phyloP scores from a whole-genome alignment of 2,329 filamentous ascomycete species.

The Pseudohalonectria lignicola region DNA sequence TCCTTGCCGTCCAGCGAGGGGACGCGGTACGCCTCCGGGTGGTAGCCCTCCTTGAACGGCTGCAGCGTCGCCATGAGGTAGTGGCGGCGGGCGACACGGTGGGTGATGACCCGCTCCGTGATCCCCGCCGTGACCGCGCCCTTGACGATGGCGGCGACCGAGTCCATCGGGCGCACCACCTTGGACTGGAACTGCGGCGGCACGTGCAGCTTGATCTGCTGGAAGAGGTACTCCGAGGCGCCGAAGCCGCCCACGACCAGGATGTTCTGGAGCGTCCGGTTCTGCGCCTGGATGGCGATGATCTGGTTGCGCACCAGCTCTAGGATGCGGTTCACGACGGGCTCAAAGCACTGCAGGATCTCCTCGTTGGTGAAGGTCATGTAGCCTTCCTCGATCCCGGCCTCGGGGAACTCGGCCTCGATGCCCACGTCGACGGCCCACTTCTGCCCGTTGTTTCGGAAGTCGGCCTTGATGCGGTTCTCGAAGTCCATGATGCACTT shows the following conservation, averaged over 20 bases:
- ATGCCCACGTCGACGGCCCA: slow-evolving; percentile 99
- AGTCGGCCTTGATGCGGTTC: slow-evolving; percentile 98
- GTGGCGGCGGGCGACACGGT: slow-evolving; percentile 91
- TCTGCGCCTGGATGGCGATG: slow-evolving; percentile 96
- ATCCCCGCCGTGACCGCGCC: slow-evolving; percentile 96
- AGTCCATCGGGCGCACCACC: slow-evolving; percentile 97
- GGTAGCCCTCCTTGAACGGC: slow-evolving; percentile 97
- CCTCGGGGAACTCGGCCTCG: slow-evolving; percentile 94
- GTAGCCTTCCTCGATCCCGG: slow-evolving; percentile 96
- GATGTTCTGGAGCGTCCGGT: slow-evolving; percentile 87
- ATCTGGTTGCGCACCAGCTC: slow-evolving; percentile 97
- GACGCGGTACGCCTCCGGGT: slow-evolving; percentile 95
- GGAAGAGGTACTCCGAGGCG: slow-evolving; percentile 97
- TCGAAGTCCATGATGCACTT: slow-evolving; percentile 99
- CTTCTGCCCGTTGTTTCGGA: slow-evolving; percentile 97
- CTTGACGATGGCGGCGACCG: slow-evolving; percentile 96
- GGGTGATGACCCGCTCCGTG: slow-evolving; percentile 91
- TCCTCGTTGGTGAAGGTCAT: slow-evolving; percentile 99
- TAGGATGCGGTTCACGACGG: slow-evolving; percentile 91
- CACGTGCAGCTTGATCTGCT: slow-evolving; percentile 97
- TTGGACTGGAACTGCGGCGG: slow-evolving; percentile 97
- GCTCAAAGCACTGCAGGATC: slow-evolving; percentile 97
- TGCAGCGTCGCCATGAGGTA: slow-evolving; percentile 99
- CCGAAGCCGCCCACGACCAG: slow-evolving; percentile 96
- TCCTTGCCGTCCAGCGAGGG: slow-evolving; percentile 95